Evolutionary conservation across 345 rosid genomes (phyloP), one percentile per base, ranked within the genome.

Genomic region (Clausena lansium): DNA sequence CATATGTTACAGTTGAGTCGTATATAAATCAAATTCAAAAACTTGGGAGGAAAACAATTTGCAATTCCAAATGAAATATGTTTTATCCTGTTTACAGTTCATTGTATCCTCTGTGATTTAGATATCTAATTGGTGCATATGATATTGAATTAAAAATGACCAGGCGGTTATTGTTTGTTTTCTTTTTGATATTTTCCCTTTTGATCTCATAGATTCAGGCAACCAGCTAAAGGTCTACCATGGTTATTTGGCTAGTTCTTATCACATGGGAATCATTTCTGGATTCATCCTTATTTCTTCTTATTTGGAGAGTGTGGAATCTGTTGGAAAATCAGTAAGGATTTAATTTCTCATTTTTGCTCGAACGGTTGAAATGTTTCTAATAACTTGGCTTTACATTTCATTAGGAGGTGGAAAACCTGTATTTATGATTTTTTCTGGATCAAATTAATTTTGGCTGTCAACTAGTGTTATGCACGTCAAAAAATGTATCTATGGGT

Each of bases 241-340:
- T 83, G 92, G 89, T 84, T 91, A 87, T 81, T 84, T 95, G 87
- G 98, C 94, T 70, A 93, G 97, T 87, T 84, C 97, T 55, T 95
- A 95, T 81, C 99, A 95, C 67, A 80, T 82, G 57, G 99, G 95
- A 41, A 95, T 95, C 78, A 80, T 95, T 62, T 91, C 98, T 72
- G 98, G 99, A 36, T 90, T 92, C 67, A 76, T 88, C 73, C 81
- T 93, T 85, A 88, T 93, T 76, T 87, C 94, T 9, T 89, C 97
- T 63, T 83, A 87, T 78, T 82, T 95, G 86, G 92, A 93, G 84
- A 81, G 82, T 70, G 79, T 86, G 50, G 86, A 82, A 80, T 90
- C 91, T 17, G 19, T 81, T 3, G 94, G 90, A 77, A 85, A 84
- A 76, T 77, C 75, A 65, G 98, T 94, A 80, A 83, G 88, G 71